phyloP scores from a whole-genome alignment of 805 yeast species.

The Martiniozyma abietophila region DNA sequence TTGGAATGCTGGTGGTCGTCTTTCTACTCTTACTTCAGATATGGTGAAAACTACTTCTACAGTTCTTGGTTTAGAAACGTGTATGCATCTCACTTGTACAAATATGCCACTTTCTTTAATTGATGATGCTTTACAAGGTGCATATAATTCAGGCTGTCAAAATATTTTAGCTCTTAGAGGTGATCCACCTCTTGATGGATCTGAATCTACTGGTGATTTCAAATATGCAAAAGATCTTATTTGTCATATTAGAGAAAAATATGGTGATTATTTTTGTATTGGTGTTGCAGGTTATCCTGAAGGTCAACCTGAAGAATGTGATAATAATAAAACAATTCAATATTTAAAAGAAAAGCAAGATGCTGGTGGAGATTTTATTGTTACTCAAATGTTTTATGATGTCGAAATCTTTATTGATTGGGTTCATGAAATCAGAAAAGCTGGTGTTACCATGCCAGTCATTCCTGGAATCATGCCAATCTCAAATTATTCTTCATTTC shows the following conservation, averaged over 20 bases:
- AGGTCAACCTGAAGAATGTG: constrained; percentile 86
- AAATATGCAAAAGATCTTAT: constrained; percentile 83
- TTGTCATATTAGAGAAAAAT: constrained; percentile 58
- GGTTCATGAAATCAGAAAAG: constrained; percentile 62
- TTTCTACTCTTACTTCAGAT: constrained; percentile 77
- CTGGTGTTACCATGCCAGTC: constrained; percentile 76
- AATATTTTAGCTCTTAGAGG: constrained; percentile 93
- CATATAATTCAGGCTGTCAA: constrained; percentile 88
- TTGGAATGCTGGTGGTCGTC: constrained; percentile 97
- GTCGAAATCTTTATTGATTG: constrained; percentile 75
- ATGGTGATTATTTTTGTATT: constrained; percentile 85
- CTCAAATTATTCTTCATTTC: constrained; percentile 84
- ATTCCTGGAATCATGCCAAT: constrained; percentile 99
- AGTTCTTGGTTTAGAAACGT: constrained; percentile 86
- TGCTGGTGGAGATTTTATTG: constrained; percentile 87
- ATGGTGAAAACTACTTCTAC: constrained; percentile 87
- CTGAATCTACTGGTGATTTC: constrained; percentile 76
- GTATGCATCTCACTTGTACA: constrained; percentile 97
- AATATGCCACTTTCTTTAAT: constrained; percentile 79
- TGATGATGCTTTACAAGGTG: constrained; percentile 77
- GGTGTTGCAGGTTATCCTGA: constrained; percentile 98
- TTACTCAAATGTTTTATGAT: constrained; percentile 97
- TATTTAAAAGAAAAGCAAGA: constrained; percentile 83
- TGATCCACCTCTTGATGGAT: constrained; percentile 78
- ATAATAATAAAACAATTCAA: constrained; percentile 40